Base-by-base conservation (phyloP, 345 rosid species). In the Alliaria petiolata region DNA sequence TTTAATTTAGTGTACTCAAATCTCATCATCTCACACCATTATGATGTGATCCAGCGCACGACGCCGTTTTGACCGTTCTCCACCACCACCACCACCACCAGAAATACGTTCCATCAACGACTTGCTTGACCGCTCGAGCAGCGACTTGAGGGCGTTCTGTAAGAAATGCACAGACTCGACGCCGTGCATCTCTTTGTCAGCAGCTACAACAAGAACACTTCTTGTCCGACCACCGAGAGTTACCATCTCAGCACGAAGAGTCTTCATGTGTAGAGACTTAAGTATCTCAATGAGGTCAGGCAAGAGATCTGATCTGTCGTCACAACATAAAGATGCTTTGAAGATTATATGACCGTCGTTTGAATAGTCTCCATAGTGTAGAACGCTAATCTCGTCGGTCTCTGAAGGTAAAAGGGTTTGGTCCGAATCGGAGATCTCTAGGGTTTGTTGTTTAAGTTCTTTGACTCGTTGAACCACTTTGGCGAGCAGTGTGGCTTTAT, bases 321-420 rank as follows among this genome's bases (percentile, higher is more conserved):
- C 99, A 55, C 98, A 95, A 74, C 96, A 95, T 7, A 95, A 60
- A 26, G 99, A 95, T 7, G 98, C 99, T 79, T 87, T 91, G 79
- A 91, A 91, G 42, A 88, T 79, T 75, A 95, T 76, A 10, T 81
- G 83, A 8, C 93, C 91, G 4, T 89, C 97, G 39, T 76, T 63
- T 2, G 95, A 81, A 67, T 82, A 84, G 51, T 91, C 96, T 22
- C 84, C 78, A 42, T 57, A 77, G 31, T 95, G 87, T 38, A 87
- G 82, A n/a, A 95, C 99, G 0, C 83, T 84, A 67, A 91, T 88
- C 76, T 95, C 97, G 39, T 95, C 99, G 1, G 87, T 76, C 71
- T 95, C 98, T 1, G 98, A 95, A 2, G 99, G 99, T 49, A 75
- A 30, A 25, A 89, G 84, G 5, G 83, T 72, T 56, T 90, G 97